phyloP scores from a whole-genome alignment of 768 basidiomycete species.

The Tulasnella sp. region DNA sequence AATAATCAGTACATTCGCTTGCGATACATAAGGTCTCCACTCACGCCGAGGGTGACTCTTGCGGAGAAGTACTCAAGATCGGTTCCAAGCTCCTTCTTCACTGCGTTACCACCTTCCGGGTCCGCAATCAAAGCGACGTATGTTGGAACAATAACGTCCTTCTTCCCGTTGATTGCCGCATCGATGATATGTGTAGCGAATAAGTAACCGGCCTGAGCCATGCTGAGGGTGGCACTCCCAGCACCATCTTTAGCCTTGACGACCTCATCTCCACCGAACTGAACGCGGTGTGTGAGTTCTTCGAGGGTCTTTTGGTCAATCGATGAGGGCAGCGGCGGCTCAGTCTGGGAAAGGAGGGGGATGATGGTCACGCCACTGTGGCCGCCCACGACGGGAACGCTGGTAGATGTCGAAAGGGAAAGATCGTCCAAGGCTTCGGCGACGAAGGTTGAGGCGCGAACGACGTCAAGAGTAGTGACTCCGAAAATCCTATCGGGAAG shows the following conservation, averaged over 20 bases:
- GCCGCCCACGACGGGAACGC: constrained; percentile 88
- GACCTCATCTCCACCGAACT: constrained; percentile 95
- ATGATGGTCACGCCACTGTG: constrained; percentile 93
- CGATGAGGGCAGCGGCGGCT: constrained; percentile 58
- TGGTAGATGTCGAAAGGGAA: constrained; percentile 47
- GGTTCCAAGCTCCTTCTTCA: constrained; percentile 66
- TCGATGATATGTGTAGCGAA: constrained; percentile 76
- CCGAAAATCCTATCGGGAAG: constrained; percentile 65
- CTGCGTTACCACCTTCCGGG: constrained; percentile 53
- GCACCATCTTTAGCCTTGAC: constrained; percentile 94
- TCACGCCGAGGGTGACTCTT: constrained; percentile 78
- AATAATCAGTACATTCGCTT: not conserved
- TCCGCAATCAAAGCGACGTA: constrained; percentile 76
- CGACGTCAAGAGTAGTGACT: constrained; percentile 95
- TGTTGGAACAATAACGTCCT: constrained; percentile 1
- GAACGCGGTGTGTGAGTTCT: constrained; percentile 70
- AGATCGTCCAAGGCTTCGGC: constrained; percentile 62
- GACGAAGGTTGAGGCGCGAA: constrained; percentile 95
- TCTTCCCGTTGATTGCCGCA: constrained; percentile 65
- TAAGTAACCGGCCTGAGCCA: constrained; percentile 91
- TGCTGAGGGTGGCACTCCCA: constrained; percentile 92
- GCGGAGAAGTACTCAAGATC: constrained; percentile 83
- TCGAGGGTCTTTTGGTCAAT: constrained; percentile 41
- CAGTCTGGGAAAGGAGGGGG: constrained; percentile 85
- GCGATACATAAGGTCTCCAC: constrained; percentile 18